Base-by-base conservation (phyloP, 1,139 yeast species). In the Saccharomyces hybrid region DNA sequence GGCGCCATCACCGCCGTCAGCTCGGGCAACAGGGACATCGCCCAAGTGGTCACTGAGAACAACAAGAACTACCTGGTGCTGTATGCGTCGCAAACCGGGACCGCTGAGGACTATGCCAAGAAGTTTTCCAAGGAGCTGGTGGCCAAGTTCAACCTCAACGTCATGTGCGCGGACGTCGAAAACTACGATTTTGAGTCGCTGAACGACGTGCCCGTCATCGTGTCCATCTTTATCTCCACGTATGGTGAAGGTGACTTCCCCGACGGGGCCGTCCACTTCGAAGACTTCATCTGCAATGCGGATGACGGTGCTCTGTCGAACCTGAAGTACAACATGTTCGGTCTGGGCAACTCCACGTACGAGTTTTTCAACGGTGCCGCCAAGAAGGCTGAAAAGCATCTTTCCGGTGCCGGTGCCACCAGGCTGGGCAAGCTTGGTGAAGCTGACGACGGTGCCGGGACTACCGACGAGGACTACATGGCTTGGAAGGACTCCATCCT, bases 201-300 rank as follows among this genome's bases (percentile, higher is more conserved):
- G 56, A 79, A 81, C 64, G 78, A 78, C 55, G 76, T 86, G 57
- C 79, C 78, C 29, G 56, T 62, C 19, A 71, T 80, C 51, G 81
- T 84, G 16, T 82, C 88, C 52, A 84, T 91, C 68, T 79, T 93
- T 65, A 75, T 89, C 75, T 95, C 98, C 46, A 90, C 97, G 9
- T 93, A 93, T 66, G 99, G 99, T 64, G 99, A 93, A 74, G 99
- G 99, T 67, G 99, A 93, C 69, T 96, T 96, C 61, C 93, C 99
- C 26, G 99, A 93, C 71, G 88, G 88, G 64, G 95, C 98, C 14
- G 81, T 82, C 50, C 84, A 83, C 52, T 89, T 93, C 69, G 78
- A 74, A 58, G 83, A 82, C 53, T 83, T 75, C 68, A 74, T 86
- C 63, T 79, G 78, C 21, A 66, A 66, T 31, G 67, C 71, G n/a